These are phyloP conservation scores for Ceratorhiza oryzae-sativae DNA, from an alignment of 1,284 basidiomycete species.

Conservation along the genomic window DNA sequence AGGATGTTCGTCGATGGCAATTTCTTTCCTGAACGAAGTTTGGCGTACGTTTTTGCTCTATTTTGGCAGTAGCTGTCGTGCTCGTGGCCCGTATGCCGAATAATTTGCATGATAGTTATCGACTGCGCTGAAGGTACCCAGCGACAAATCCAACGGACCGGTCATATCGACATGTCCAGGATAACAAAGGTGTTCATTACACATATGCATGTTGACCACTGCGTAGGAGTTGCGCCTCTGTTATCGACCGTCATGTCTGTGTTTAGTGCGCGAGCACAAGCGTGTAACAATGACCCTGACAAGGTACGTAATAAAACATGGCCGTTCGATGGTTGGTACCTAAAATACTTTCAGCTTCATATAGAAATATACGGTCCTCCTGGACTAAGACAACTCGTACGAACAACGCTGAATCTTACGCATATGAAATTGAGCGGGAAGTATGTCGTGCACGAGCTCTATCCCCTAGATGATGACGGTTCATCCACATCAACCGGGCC, in stretches of 20 bases:
- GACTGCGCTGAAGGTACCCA: constrained; percentile 38
- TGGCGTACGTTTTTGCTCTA: constrained; percentile 17
- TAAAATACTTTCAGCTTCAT: constrained; percentile 41
- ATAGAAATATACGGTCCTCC: constrained; percentile 86
- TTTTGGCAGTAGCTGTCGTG: background rate
- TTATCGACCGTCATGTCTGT: constrained; percentile 60
- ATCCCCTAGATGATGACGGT: constrained; percentile 51
- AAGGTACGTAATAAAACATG: constrained; percentile 34
- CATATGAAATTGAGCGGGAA: constrained; percentile 67
- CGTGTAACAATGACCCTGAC: constrained; percentile 9
- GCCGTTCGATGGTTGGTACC: constrained; percentile 2
- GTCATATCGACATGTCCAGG: constrained; percentile 14
- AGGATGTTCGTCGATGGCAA: constrained; percentile 26
- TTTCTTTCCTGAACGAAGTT: constrained; percentile 13
- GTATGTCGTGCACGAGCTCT: constrained; percentile 84
- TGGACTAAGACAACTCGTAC: constrained; percentile 79
- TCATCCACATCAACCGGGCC: constrained; percentile 51
- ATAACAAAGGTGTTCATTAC: constrained; percentile 36
- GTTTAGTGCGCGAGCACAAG: constrained; percentile 27
- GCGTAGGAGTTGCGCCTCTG: constrained; percentile 79
- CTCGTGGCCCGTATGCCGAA: background rate
- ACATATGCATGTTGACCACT: constrained; percentile 64
- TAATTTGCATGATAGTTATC: constrained; percentile 2
- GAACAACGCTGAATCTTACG: constrained; percentile 75
- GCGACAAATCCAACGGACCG: constrained; percentile 24